Base-by-base conservation (phyloP, 202 grass and related monocot genomes). In the Carex arenaria region DNA sequence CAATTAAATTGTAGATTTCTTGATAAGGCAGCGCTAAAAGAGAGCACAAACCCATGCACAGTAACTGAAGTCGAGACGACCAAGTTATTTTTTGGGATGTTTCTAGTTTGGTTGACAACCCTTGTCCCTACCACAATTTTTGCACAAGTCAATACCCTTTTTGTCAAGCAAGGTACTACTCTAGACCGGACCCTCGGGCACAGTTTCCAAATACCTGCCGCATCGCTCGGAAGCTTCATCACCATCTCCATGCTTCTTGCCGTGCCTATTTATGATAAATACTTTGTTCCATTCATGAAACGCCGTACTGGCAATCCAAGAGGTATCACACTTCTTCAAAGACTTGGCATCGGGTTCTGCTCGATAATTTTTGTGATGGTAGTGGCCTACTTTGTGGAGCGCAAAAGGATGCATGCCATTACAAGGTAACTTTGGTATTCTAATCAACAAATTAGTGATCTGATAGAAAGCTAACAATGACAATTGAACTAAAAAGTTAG, bases 91-190 rank as follows among this genome's bases (percentile, higher is more conserved):
- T 0, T 55, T 1, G 87, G 87, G 7, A 93, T 97, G 94, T 69
- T 82, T 64, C 32, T 88, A 22, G 74, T 97, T 15, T 93, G 91
- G 91, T 26, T 97, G n/a, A 56, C 82, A 76, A 97, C 94, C 32
- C 78, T 97, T 23, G 78, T 97, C 56, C 94, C 94, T 5, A 86
- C 89, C 83, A 97, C 94, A n/a, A 87, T 97, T 77, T 91, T 82
- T 84, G 94, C 91, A 20, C 93, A 96, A 77, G 85, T 87, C 26
- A 96, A 96, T 83, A 96, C 93, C 2, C 90, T 96, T 14, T 96
- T 96, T 85, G 89, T 96, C 53, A 96, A 96, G 85, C 93, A 96
- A 83, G 93, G 93, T 64, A 93, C 89, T 43, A 96, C 90, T 40
- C 80, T 96, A 23, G 83, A 93, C 80, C 85, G 93, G 0, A 13